A percentile compares a stretch with the other conserved stretches of the same genome.
phyloP scores from a whole-genome alignment of 768 basidiomycete genomes.

The Calocera viscosa region DNA sequence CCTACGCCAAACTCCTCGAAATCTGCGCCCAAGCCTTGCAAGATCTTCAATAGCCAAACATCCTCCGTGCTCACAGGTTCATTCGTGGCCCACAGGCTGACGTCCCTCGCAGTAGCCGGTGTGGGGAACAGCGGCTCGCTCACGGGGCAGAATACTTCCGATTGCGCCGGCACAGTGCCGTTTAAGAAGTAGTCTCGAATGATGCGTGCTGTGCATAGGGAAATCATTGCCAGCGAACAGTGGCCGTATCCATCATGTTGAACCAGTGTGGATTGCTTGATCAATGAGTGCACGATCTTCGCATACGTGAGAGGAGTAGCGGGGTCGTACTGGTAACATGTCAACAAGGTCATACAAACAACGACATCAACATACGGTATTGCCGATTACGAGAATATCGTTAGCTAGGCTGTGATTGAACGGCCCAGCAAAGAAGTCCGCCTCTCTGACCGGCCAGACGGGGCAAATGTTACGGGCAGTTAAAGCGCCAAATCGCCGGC shows the following conservation, averaged over 20 bases:
- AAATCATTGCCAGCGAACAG: conserved; percentile 20
- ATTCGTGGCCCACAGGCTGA: neutral
- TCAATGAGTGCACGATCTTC: conserved; percentile 17
- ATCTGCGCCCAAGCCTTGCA: neutral
- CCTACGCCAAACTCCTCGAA: neutral
- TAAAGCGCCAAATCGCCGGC: neutral
- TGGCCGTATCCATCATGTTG: conserved; percentile 26
- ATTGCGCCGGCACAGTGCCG: conserved; percentile 21
- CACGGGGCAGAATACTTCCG: conserved; percentile 20
- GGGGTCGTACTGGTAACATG: conserved; percentile 18
- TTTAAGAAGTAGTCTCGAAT: conserved; percentile 23
- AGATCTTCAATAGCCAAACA: neutral
- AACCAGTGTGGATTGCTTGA: conserved; percentile 22
- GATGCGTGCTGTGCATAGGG: conserved; percentile 20
- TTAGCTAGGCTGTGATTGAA: conserved; percentile 17
- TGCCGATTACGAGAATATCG: conserved; percentile 17
- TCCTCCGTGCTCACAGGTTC: neutral
- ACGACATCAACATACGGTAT: conserved; percentile 12
- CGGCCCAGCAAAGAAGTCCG: conserved; percentile 17
- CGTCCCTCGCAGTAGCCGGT: neutral
- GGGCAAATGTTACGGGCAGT: conserved; percentile 19
- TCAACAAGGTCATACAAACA: neutral
- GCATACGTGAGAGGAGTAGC: conserved; percentile 25
- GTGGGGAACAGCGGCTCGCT: conserved; percentile 20
- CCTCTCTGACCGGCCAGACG: conserved; percentile 14